Base-by-base conservation (phyloP, 2,329 filamentous ascomycete species). In the Cladosporium velox region DNA sequence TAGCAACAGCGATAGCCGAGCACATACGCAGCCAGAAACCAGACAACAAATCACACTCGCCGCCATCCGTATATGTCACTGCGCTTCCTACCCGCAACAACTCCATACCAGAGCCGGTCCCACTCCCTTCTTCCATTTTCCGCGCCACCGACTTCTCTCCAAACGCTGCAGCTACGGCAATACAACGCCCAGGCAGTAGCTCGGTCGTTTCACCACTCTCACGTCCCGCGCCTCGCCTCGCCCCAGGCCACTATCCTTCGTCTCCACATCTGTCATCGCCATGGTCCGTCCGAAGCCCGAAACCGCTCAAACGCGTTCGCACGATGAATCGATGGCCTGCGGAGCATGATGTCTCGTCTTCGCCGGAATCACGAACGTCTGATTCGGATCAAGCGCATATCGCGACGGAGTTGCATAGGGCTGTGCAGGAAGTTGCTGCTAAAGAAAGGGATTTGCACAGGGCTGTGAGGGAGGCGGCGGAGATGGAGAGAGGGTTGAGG, bases 381-480 rank as follows among this genome's bases (percentile, higher is more conserved):
- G 51, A 54, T 1, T 28, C 26, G 21, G 51, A 65, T 58, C 51
- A 54, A n/a, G 18, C 51, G 6, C 5, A n/a, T 66, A 58, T 18
- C n/a, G 38, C 26, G 11, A 4, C 26, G 24, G 44, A 58, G 44
- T 18, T 12, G n/a, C 47, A 65, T 8, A 47, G 57, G 26, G 58
- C 41, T n/a, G 49, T 61, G 18, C 51, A 30, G 1, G 60, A 64
- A 26, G 30, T 63, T 10, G 32, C 47, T 10, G 54, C 67, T 2
- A 57, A 14, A 32, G 51, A 66, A 51, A 58, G 59, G 26, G 60
- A 67, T 30, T 61, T 66, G 63, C 68, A 67, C 54, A 26, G 64
- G 49, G 69, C 68, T 28, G 69, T 70, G 57, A 67, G 68, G 65
- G 68, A 71, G 32, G 70, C 70, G 57, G 70, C 71, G 11, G 68